A percentile compares a stretch with the other conserved stretches of the same genome.
phyloP scores from a whole-genome alignment of 208 protist genomes.

The Trichomonas gallinae region DNA sequence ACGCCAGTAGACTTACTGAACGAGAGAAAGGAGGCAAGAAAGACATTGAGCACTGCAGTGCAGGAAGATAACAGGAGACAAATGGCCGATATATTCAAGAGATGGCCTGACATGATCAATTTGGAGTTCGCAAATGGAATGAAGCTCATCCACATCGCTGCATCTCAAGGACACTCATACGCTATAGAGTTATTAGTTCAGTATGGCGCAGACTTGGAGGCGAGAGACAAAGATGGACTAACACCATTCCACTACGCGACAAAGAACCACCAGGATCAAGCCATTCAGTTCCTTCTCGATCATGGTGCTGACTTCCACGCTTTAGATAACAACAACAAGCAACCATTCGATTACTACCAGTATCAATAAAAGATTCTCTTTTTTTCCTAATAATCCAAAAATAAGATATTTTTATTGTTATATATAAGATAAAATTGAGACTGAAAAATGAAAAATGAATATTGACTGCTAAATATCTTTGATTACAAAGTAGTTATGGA shows the following conservation, averaged over 20 bases:
- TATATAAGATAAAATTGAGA: too few species aligned
- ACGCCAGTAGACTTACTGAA: not conserved
- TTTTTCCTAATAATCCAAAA: too few species aligned
- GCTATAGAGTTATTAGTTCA: not conserved
- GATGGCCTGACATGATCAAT: not conserved
- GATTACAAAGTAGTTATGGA: too few species aligned
- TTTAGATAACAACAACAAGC: not conserved
- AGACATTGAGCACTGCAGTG: not conserved
- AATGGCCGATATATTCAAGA: not conserved
- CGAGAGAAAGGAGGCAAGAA: not conserved
- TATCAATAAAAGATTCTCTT: too few species aligned
- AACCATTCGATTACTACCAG: not conserved
- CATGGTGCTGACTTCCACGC: not conserved
- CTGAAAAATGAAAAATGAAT: too few species aligned
- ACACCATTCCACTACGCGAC: not conserved
- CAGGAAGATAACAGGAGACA: not conserved
- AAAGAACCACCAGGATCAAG: not conserved
- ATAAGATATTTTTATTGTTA: too few species aligned
- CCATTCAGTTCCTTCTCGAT: not conserved
- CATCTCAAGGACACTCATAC: not conserved
- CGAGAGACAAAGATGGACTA: not conserved
- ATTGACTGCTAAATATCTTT: too few species aligned
- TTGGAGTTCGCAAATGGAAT: not conserved
- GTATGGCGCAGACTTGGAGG: not conserved
- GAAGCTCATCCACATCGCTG: not conserved